Evolutionary conservation across 768 basidiomycete species (phyloP), one percentile per base, ranked within the genome.

Genomic region (Inosperma sp.): DNA sequence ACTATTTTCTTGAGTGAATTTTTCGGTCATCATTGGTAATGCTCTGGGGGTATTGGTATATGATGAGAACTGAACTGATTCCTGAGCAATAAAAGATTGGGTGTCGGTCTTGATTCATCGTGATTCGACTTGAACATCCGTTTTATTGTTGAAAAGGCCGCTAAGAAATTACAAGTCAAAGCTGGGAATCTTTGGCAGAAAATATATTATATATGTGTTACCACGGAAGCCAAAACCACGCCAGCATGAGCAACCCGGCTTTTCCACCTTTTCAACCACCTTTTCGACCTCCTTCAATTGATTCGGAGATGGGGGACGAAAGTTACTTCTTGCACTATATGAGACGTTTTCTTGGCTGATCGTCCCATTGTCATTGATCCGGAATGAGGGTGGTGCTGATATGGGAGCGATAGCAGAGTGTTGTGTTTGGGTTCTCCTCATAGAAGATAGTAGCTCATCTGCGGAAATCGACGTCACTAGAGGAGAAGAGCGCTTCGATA

Each of bases 31-130:
- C 22, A 12, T n/a, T n/a, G 40, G 14, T 17, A 26, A 42, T 42
- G 23, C 17, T 23, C 21, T 22, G 44, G 44, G 30, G 14, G 9
- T 34, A 14, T 22, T 23, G 45, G 45, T 23, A 46, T 7, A 16
- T 37, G 34, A 14, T 37, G 46, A 35, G 46, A 48, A 35, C 46
- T 48, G 46, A 48, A 48, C 14, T 48, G 46, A 27, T 48, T 5
- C 25, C 46, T 48, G 3, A 48, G 34, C 25, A 48, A 37, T 26
- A 48, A 9, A 33, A 48, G 12, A 19, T 48, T 48, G 6, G 46
- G 46, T 12, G 46, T 48, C 29, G 46, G 45, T 34, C 13, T 27
- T 19, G 46, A 16, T 19, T 27, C 25, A 10, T 13, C 22, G 35
- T 5, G 10, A 19, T 9, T 2, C 17, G 29, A 48, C n/a, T 31